These are phyloP conservation scores for Cadophora gregata DNA, from an alignment of 2,329 filamentous ascomycete species.

Conservation along the genomic window DNA sequence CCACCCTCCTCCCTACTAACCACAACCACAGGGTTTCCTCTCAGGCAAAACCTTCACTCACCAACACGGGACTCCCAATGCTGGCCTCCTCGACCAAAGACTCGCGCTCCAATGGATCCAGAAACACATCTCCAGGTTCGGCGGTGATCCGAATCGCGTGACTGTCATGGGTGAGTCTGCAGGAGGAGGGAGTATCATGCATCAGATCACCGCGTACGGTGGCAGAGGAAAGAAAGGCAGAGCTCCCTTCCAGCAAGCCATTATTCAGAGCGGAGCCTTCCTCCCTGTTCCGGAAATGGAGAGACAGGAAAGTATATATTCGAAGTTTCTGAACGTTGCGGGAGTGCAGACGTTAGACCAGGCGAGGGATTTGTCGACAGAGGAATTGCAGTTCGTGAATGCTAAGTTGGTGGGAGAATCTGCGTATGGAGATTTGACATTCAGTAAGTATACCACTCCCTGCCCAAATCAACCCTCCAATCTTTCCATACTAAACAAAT, in stretches of 20 bases:
- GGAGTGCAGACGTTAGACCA: conserved; percentile 45
- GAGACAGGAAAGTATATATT: conserved; percentile 30
- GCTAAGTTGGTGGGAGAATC: conserved; percentile 44
- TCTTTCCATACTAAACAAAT: conserved; percentile 28
- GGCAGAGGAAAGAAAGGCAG: conserved; percentile 41
- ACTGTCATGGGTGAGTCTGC: conserved; percentile 58
- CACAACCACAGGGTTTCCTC: conserved; percentile 38
- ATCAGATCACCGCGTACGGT: conserved; percentile 59
- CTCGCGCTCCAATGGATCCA: conserved; percentile 63
- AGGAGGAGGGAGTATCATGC: conserved; percentile 58
- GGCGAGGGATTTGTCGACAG: conserved; percentile 32
- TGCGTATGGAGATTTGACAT: conserved; percentile 51
- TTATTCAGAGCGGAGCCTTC: conserved; percentile 41
- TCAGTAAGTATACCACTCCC: conserved; percentile 37
- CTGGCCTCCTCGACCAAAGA: conserved; percentile 58
- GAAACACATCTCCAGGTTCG: conserved; percentile 58
- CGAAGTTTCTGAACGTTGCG: conserved; percentile 44
- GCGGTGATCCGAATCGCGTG: conserved; percentile 55
- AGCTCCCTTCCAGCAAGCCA: conserved; percentile 50
- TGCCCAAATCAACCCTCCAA: neutral
- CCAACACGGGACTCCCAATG: conserved; percentile 53
- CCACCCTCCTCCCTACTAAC: neutral
- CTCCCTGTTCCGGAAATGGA: conserved; percentile 24
- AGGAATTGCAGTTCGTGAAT: conserved; percentile 27
- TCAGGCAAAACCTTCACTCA: conserved; percentile 50